Evolutionary conservation across 306 rosid genomes (phyloP).

Genomic region (Arachis stenosperma): DNA sequence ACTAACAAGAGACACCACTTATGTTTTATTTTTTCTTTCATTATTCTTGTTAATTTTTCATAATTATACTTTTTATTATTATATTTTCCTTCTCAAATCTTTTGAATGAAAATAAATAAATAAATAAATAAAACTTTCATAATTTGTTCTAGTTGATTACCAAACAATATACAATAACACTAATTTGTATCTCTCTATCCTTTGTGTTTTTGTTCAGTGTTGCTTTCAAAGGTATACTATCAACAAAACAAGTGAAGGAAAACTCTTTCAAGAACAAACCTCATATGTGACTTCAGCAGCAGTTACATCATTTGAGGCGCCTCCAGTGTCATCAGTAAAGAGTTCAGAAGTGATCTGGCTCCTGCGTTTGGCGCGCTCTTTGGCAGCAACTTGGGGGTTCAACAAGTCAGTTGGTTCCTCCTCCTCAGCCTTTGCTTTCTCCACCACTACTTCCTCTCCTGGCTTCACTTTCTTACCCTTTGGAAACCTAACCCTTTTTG

Average conservation of each 20-base stretch:
- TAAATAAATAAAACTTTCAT: too few species aligned
- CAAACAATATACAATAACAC: too few species aligned
- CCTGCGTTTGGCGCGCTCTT: constrained; percentile 66
- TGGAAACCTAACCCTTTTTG: constrained; percentile 80
- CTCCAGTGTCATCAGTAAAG: constrained; percentile 52
- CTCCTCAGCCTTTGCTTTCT: constrained; percentile 44
- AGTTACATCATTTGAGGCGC: constrained; percentile 44
- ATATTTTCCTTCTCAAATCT: too few species aligned
- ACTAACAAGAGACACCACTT: too few species aligned
- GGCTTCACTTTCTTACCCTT: constrained; percentile 83
- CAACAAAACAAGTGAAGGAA: constrained; percentile 13
- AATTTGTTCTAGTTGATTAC: too few species aligned
- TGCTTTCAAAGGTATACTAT: background rate
- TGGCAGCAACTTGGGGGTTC: constrained; percentile 65
- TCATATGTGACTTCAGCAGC: constrained; percentile 67
- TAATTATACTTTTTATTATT: too few species aligned
- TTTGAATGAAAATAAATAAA: too few species aligned
- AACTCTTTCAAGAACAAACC: constrained; percentile 43
- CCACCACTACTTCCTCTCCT: constrained; percentile 47
- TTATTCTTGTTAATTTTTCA: too few species aligned
- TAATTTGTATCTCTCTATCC: too few species aligned
- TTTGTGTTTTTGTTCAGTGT: too few species aligned
- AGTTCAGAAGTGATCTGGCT: constrained; percentile 60
- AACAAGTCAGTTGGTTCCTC: constrained; percentile 35
- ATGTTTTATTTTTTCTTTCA: too few species aligned